Evolutionary conservation across 345 rosid genomes (phyloP).

Genomic region (Aurinia saxatilis): DNA sequence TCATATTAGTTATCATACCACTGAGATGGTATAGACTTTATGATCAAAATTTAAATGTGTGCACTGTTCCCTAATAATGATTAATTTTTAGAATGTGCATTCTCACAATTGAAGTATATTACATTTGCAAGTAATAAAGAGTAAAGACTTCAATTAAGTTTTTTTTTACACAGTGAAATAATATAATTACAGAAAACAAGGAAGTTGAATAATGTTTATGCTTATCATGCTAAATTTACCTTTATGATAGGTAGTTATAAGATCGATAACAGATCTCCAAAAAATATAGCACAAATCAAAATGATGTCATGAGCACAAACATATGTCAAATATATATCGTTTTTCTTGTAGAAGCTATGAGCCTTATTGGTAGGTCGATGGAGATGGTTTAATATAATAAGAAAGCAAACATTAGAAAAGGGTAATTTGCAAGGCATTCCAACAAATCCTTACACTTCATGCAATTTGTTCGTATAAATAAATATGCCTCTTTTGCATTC

Average conservation of each 20-base stretch:
- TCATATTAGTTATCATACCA: no score
- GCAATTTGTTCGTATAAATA: constrained; percentile 32
- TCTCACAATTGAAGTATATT: no score
- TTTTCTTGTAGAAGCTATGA: neutral
- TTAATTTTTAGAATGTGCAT: neutral
- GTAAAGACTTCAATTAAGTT: no score
- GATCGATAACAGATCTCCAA: neutral
- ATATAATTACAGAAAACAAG: no score
- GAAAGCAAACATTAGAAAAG: constrained; percentile 28
- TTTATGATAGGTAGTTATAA: neutral
- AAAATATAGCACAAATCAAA: neutral
- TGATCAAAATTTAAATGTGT: neutral
- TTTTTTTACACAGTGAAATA: no score
- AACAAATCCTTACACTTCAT: constrained; percentile 67
- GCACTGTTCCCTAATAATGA: neutral
- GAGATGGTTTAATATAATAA: neutral
- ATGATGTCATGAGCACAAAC: neutral
- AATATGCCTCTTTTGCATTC: constrained; percentile 2
- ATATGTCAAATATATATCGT: neutral
- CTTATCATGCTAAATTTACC: neutral
- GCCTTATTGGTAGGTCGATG: constrained; percentile 21
- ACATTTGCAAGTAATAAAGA: no score
- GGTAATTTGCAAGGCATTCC: constrained; percentile 91
- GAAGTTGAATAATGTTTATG: no score
- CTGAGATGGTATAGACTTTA: no score